Evolutionary conservation across 192 early-diverging fungal genomes (phyloP), one percentile per base, ranked within the genome.

Genomic region (Dispira simplex): DNA sequence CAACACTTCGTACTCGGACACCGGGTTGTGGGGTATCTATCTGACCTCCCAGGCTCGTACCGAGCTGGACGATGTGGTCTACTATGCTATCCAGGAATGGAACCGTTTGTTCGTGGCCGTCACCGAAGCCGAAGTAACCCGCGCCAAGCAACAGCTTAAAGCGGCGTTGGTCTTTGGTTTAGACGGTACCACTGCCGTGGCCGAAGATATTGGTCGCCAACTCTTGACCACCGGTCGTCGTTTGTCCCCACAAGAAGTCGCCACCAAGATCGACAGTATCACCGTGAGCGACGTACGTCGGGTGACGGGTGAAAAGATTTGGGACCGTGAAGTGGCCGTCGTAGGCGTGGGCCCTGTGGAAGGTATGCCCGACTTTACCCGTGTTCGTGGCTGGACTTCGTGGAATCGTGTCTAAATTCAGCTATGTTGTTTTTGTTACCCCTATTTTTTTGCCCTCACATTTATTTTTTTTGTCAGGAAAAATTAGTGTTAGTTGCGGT

Each of bases 111-210:
- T 85, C 66, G 85, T 82, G 47, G 82, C 78, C 8, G 85, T 96
- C 63, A 90, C 90, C 21, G 85, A 89, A 65, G 83, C 81, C 58
- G 95, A 97, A 76, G 90, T 98, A 21, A 90, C 91, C 78, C 85
- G 93, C 68, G 95, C 95, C 68, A 97, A 97, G 82, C 92, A 96
- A 79, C 93, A 97, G 78, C 85, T 98, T 69, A 98, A 97, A 82
- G 93, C 94, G 5, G 81, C 85, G 26, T 82, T 98, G 46, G 77
- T 98, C 21, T 82, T 97, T 51, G 76, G 84, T 66, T 79, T 98
- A 46, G 94, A 98, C 70, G 94, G 95, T 46, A 93, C 88, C 66
- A 95, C 92, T 1, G 89, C 95, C 20, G 80, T 97, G 66, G 90
- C 91, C 44, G 93, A 98, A 77, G 95, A 98, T 70, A 96, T 98